Base-by-base conservation (phyloP, 176 grass and related monocot species). In the Cocos nucifera region DNA sequence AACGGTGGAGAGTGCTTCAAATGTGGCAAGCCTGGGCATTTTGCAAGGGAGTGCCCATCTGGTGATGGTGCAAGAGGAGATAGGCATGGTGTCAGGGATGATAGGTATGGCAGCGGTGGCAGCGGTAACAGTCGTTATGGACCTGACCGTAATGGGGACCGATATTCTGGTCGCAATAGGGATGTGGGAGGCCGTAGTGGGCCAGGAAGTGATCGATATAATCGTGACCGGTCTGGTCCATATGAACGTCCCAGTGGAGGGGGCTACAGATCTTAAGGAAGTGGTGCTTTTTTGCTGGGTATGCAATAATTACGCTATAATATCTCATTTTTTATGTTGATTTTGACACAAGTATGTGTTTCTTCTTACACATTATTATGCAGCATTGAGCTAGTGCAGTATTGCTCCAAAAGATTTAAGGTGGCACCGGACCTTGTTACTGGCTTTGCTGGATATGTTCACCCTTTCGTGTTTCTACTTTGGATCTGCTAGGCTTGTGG, bases 41-140 rank as follows among this genome's bases (percentile, higher is more conserved):
- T 84, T 18, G 81, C 81, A 25, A 75, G 81, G 81, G 81, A 84
- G 59, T 84, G 81, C 75, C 81, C 75, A 56, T 84, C 81, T 65
- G 71, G 76, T 52, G 81, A 84, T 79, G 81, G 75, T 84, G 81
- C 21, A 73, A 78, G 81, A 69, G 81, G 77, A 50, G 75, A 84
- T 52, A 75, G 81, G 52, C 79, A 79, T 29, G 65, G 70, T 57
- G 56, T 65, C 4, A 78, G 75, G 51, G 75, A 75, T 62, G 75
- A 84, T 19, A 65, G 63, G 29, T 78, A 84, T 66, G 81, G 81
- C 7, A 62, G 65, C 49, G 58, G 72, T 19, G 48, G 70, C 9
- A 50, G 50, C 8, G 53, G 65, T 64, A 78, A 67, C 24, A 71
- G 64, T 53, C 75, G 66, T 44, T 84, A 79, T 75, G 75, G 81